phyloP scores from a whole-genome alignment of 148 eudicot genomes.

The Suaeda aralocaspica region DNA sequence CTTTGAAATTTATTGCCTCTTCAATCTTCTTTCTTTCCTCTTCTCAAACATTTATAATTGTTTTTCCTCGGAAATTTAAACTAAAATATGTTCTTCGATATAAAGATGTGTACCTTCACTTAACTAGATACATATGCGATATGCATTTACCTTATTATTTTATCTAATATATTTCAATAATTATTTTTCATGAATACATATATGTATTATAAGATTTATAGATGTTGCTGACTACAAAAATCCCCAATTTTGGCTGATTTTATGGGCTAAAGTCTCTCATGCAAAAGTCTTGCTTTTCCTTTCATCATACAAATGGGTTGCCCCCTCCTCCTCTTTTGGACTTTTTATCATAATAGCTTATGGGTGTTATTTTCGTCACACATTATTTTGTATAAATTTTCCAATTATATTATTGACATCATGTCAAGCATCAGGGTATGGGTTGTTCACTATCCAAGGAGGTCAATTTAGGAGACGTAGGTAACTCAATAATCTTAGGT shows the following conservation, averaged over 20 bases:
- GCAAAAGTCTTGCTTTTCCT: slow-evolving; percentile 15
- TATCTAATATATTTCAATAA: too few species aligned
- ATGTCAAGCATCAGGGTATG: background rate
- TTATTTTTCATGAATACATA: background rate
- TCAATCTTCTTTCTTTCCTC: slow-evolving; percentile 9
- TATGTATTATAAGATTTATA: background rate
- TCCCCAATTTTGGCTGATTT: slow-evolving; percentile 20
- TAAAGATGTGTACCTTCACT: background rate
- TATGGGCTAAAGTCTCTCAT: slow-evolving; percentile 25
- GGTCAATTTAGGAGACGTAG: background rate
- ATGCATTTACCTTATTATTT: too few species aligned
- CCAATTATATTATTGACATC: background rate
- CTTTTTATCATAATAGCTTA: slow-evolving; percentile 10
- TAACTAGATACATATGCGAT: slow-evolving; percentile 1
- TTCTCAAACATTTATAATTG: background rate
- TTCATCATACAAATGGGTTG: slow-evolving; percentile 12
- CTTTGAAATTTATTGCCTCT: slow-evolving; percentile 4
- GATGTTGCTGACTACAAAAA: background rate
- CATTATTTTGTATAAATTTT: background rate
- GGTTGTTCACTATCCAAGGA: background rate
- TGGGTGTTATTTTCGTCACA: background rate
- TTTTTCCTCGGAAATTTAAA: too few species aligned
- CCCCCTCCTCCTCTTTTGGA: slow-evolving; percentile 14
- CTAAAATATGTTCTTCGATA: too few species aligned
- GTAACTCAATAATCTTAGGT: too few species aligned